These are phyloP conservation scores for Mrakia hoshinonis DNA, from an alignment of 768 basidiomycete species.

Conservation along the genomic window DNA sequence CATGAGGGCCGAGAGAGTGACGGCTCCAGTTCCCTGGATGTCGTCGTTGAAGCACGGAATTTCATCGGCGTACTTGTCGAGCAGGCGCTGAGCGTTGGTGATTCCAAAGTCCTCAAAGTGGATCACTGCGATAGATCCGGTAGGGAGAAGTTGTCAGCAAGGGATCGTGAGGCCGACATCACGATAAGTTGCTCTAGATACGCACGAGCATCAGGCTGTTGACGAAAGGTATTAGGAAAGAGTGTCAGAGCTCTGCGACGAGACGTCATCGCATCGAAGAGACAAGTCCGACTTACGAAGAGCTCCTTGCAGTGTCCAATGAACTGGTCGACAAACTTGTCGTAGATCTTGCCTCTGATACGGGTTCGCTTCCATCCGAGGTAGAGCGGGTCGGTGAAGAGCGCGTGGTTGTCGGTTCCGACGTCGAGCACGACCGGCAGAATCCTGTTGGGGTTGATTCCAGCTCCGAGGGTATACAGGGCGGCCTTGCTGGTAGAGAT, in stretches of 20 bases:
- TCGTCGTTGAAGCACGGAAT: slow-evolving; percentile 35
- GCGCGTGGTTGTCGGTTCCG: slow-evolving; percentile 42
- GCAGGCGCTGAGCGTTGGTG: slow-evolving; percentile 40
- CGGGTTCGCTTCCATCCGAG: slow-evolving; percentile 31
- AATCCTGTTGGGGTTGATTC: slow-evolving; percentile 41
- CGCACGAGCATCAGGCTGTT: slow-evolving; percentile 35
- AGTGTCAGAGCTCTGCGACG: not conserved
- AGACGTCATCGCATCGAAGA: not conserved
- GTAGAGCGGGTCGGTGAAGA: slow-evolving; percentile 42
- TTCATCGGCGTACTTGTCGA: slow-evolving; percentile 42
- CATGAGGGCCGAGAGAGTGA: slow-evolving; percentile 33
- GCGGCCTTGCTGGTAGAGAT: slow-evolving; percentile 70
- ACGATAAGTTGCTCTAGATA: slow-evolving; percentile 34
- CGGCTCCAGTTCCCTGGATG: slow-evolving; percentile 35
- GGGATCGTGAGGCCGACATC: not conserved
- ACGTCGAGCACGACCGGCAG: slow-evolving; percentile 34
- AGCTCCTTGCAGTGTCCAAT: slow-evolving; percentile 40
- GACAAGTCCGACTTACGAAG: slow-evolving; percentile 31
- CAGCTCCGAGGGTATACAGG: slow-evolving; percentile 48
- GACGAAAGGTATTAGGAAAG: not conserved
- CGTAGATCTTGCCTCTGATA: slow-evolving; percentile 30
- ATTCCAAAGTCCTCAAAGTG: slow-evolving; percentile 42
- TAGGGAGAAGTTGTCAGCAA: not conserved
- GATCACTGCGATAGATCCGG: not conserved
- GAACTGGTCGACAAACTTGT: slow-evolving; percentile 33